Conservation (phyloP, 768 basidiomycete genomes). For the Sporobolomyces roseus region DNA sequence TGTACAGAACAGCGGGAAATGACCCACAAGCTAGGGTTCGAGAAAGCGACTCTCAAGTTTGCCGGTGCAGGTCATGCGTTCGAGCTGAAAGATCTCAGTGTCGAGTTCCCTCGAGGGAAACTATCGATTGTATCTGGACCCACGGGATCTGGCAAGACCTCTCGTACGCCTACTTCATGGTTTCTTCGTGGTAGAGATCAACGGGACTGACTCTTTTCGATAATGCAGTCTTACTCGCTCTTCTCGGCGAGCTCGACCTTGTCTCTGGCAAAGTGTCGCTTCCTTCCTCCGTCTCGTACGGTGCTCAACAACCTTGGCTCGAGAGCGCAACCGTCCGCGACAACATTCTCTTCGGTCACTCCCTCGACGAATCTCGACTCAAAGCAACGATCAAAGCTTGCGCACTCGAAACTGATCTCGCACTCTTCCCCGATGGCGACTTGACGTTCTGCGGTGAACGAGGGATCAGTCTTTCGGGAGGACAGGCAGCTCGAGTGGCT, state of each 20-base stretch:
- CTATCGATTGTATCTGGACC: conserved; percentile 63
- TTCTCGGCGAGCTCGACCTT: conserved; percentile 36
- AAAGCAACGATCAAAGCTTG: conserved; percentile 66
- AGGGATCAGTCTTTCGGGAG: conserved; percentile 25
- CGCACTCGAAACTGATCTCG: conserved; percentile 66
- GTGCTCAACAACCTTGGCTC: conserved; percentile 36
- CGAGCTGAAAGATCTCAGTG: conserved; percentile 62
- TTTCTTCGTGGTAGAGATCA: too few relatives aligned
- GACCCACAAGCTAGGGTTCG: not conserved
- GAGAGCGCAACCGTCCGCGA: conserved; percentile 19
- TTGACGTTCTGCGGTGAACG: conserved; percentile 53
- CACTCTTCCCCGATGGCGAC: conserved; percentile 69
- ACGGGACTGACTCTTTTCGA: too few relatives aligned
- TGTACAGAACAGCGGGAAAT: not conserved
- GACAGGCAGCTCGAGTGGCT: conserved; percentile 52
- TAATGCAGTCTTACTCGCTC: conserved; percentile 27
- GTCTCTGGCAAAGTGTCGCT: conserved; percentile 24
- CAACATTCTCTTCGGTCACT: conserved; percentile 58
- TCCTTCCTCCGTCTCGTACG: conserved; percentile 21
- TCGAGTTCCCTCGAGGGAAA: conserved; percentile 68
- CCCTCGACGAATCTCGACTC: conserved; percentile 60
- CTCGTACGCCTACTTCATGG: too few relatives aligned
- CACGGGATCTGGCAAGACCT: conserved; percentile 29
- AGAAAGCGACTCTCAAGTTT: conserved; percentile 29
- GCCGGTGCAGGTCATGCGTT: conserved; percentile 45